Evolutionary conservation across 768 basidiomycete genomes (phyloP), one percentile per base, ranked within the genome.

Genomic region (Panaeolus papilionaceus): DNA sequence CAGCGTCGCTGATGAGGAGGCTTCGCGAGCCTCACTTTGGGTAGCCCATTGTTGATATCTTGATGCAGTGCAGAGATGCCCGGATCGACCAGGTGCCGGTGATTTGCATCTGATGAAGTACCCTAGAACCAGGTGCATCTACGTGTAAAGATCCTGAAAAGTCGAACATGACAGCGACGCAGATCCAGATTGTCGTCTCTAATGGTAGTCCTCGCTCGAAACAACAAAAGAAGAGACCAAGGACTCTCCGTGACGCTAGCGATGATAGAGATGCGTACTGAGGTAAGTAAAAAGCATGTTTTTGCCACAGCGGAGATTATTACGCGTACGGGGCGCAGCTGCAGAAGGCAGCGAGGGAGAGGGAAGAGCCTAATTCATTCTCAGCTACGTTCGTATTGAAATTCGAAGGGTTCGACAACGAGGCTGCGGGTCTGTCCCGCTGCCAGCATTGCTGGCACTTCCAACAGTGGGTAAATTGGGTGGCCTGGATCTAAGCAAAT

Each of bases 11-110:
- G 23, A 49, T 23, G 47, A 23, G 47, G 20, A 23, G 20, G 8
- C 47, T 49, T 49, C 47, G 2, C 47, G 47, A 23, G 47, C 20
- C 20, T 49, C 20, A 49, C 47, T 49, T 49, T 49, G 47, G 11
- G 47, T 49, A 49, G 47, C 28, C 33, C 33, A 33, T 33, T 33
- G 11, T 28, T 58, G 47, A 20, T 51, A 51, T 51, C 20, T 20
- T 51, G 26, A 51, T 51, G 8, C 20, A 6, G 33, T 51, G 8
- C 20, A 6, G 33, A 58, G 54, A 33, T 58, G 12, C 16, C 54
- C 54, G 54, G 54, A 58, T 58, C 54, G 54, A 58, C 54, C 26
- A 58, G 54, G 54, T 58, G 54, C 54, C 54, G 54, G 54, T 58
- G 54, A 58, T 58, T 37, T 58, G 54, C 54, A 58, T 28, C 26